Conservation (phyloP, 1,284 basidiomycete species). For the Gymnopus androsaceus region DNA sequence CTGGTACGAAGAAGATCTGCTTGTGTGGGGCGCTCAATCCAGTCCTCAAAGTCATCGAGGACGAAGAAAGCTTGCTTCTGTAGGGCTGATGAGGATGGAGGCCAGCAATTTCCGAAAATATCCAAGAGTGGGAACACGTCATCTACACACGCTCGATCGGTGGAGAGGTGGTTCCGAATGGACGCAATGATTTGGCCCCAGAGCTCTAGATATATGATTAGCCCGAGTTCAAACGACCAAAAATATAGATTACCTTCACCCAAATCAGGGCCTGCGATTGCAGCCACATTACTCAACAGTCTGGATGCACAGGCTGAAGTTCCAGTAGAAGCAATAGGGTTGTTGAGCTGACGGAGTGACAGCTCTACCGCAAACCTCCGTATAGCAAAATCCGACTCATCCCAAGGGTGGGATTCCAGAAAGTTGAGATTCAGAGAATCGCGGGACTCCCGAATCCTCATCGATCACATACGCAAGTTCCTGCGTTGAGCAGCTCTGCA, state of each 20-base stretch:
- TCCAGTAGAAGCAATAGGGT: background rate
- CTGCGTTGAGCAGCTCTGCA: background rate
- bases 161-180: background rate
- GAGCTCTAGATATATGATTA: background rate
- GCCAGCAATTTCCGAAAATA: slow-evolving; percentile 5
- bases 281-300: background rate
- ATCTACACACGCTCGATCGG: background rate
- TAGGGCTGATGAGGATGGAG: background rate
- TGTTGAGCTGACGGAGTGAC: background rate
- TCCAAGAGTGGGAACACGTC: slow-evolving; percentile 4
- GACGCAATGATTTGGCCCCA: slow-evolving; percentile 2
- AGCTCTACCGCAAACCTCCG: slow-evolving; percentile 3
- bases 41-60: slow-evolving; percentile 1
- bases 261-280: background rate
- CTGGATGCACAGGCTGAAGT: background rate
- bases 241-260: background rate
- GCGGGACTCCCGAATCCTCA: background rate
- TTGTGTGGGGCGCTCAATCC: slow-evolving; percentile 1
- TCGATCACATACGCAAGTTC: background rate
- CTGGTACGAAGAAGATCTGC: background rate
- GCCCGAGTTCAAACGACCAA: background rate
- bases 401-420: background rate
- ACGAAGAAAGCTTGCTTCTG: background rate
- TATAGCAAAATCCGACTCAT: slow-evolving; percentile 2
- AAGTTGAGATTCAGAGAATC: background rate